These are phyloP conservation scores for Wickerhamiella qilinensis DNA, from an alignment of 805 yeast genomes.

Conservation along the genomic window DNA sequence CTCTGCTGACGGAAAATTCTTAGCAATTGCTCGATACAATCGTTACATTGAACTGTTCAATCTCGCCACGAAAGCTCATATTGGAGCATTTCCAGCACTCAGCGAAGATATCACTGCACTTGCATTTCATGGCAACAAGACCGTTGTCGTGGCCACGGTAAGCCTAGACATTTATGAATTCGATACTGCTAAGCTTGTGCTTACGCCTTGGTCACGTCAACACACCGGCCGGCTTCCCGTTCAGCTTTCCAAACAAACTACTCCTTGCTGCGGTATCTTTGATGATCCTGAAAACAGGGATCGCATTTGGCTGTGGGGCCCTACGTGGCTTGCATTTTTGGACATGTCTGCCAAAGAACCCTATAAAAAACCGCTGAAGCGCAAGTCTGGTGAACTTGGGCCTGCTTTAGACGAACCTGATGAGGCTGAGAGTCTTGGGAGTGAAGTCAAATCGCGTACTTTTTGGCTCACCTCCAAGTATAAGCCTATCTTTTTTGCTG, in stretches of 20 bases:
- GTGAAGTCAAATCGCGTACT: conserved; percentile 6
- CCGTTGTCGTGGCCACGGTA: conserved; percentile 49
- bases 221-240: conserved; percentile 64
- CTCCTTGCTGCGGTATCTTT: conserved; percentile 62
- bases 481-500: conserved; percentile 52
- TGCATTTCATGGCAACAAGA: conserved; percentile 33
- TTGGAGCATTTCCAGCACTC: conserved; percentile 36
- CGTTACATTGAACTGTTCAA: conserved; percentile 45
- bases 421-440: conserved; percentile 23
- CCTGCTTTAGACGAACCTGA: conserved; percentile 17
- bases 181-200: conserved; percentile 22
- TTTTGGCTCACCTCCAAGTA: conserved; percentile 69
- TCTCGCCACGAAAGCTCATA: conserved; percentile 18
- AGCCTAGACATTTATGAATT: conserved; percentile 68
- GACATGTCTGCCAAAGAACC: conserved; percentile 48
- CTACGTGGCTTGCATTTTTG: conserved; percentile 63
- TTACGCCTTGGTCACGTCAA: conserved; percentile 63
- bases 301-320: conserved; percentile 75
- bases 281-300: conserved; percentile 25
- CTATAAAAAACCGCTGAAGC: conserved; percentile 21
- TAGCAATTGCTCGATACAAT: conserved; percentile 45
- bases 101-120: conserved; percentile 45
- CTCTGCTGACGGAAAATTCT: conserved; percentile 29
- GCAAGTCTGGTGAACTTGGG: conserved; percentile 20
- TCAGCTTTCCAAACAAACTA: conserved; percentile 38